Evolutionary conservation across 768 basidiomycete species (phyloP).

Genomic region (Baorangia bicolor): DNA sequence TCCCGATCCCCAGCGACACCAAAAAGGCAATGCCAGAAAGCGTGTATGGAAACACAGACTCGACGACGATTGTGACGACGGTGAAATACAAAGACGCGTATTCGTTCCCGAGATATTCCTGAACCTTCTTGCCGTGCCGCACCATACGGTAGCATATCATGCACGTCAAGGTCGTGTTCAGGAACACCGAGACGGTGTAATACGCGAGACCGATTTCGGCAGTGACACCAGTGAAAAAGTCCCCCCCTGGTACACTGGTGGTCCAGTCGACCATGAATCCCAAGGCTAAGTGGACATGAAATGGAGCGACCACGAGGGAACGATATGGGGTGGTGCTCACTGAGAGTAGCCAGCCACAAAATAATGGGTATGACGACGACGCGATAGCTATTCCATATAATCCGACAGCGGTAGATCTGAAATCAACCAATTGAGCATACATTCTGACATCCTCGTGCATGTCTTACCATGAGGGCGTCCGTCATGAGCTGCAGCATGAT

Average conservation of each 20-base stretch:
- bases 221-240: slow-evolving; percentile 18
- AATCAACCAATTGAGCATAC: slow-evolving; percentile 11
- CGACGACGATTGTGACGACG: slow-evolving; percentile 14
- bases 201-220: slow-evolving; percentile 19
- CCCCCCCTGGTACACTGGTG: slow-evolving; percentile 13
- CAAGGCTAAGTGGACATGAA: slow-evolving; percentile 8
- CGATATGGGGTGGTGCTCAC: slow-evolving; percentile 6
- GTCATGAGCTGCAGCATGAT: slow-evolving; percentile 35
- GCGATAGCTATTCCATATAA: slow-evolving; percentile 31
- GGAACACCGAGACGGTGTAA: slow-evolving; percentile 8
- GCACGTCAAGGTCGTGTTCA: slow-evolving; percentile 19
- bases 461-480: slow-evolving; percentile 30
- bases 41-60: slow-evolving; percentile 27
- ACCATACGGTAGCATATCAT: slow-evolving; percentile 24
- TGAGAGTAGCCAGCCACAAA: slow-evolving; percentile 25
- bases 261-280: slow-evolving; percentile 13
- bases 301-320: background rate
- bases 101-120: slow-evolving; percentile 14
- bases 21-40: slow-evolving; percentile 25
- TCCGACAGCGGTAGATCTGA: slow-evolving; percentile 40
- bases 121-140: slow-evolving; percentile 4
- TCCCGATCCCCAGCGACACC: slow-evolving; percentile 16
- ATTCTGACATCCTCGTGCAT: background rate
- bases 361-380: slow-evolving; percentile 13
- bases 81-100: slow-evolving; percentile 18